phyloP scores from a whole-genome alignment of 2,329 filamentous ascomycete species.

The Myriosclerotinia curreyana region DNA sequence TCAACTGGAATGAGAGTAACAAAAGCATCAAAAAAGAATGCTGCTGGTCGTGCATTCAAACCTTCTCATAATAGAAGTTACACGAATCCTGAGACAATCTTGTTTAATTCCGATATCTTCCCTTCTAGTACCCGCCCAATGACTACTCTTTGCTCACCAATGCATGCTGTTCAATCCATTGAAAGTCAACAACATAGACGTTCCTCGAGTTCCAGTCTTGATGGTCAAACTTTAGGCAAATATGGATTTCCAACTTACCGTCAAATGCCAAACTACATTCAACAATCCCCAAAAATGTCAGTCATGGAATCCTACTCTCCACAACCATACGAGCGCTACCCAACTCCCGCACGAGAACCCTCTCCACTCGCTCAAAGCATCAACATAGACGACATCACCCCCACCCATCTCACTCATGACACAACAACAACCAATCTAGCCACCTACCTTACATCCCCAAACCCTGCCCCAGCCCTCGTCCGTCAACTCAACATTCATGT shows the following conservation, averaged over 20 bases:
- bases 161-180: slow-evolving; percentile 37
- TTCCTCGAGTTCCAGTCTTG: slow-evolving; percentile 65
- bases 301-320: slow-evolving; percentile 44
- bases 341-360: slow-evolving; percentile 44
- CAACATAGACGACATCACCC: slow-evolving; percentile 38
- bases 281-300: slow-evolving; percentile 33
- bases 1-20: slow-evolving; percentile 48
- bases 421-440: slow-evolving; percentile 63
- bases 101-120: slow-evolving; percentile 39
- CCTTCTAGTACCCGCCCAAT: slow-evolving; percentile 35
- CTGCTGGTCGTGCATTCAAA: slow-evolving; percentile 41
- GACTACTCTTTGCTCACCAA: slow-evolving; percentile 38
- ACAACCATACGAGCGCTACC: slow-evolving; percentile 44
- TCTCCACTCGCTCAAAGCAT: slow-evolving; percentile 42
- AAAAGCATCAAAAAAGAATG: slow-evolving; percentile 42
- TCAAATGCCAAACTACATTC: slow-evolving; percentile 60
- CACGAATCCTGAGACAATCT: slow-evolving; percentile 57
- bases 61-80: slow-evolving; percentile 56
- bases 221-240: slow-evolving; percentile 61
- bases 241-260: slow-evolving; percentile 85
- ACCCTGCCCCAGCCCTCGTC: slow-evolving; percentile 79
- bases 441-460: slow-evolving; percentile 72
- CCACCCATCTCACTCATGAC: slow-evolving; percentile 39
- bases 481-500: slow-evolving; percentile 70
- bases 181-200: slow-evolving; percentile 51